Percentiles rank a stretch among this genome's conserved stretches.
These are phyloP conservation scores for Phytopythium helicoides DNA, from an alignment of 352 stramenopile genomes.

Conservation along the genomic window DNA sequence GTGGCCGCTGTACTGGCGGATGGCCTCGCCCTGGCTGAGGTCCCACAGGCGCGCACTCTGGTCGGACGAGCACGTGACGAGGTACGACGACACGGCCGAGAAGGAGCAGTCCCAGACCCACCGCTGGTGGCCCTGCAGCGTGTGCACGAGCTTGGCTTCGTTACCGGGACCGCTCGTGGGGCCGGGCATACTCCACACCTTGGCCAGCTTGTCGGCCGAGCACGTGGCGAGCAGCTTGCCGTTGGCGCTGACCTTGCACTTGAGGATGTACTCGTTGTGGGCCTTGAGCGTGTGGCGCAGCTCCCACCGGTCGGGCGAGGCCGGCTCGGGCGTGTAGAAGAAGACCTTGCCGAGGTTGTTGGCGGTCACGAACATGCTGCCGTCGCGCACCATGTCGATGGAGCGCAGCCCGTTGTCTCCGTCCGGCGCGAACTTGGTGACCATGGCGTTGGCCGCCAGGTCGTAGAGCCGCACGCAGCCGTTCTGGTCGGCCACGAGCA, in stretches of 20 bases:
- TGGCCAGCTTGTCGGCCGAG: slow-evolving; percentile 91
- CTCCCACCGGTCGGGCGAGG: slow-evolving; percentile 60
- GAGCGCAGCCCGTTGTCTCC: slow-evolving; percentile 80
- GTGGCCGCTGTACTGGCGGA: slow-evolving; percentile 88
- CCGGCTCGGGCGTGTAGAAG: slow-evolving; percentile 75
- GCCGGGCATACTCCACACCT: slow-evolving; percentile 79
- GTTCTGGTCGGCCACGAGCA: slow-evolving; percentile 91
- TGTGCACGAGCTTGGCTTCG: slow-evolving; percentile 64
- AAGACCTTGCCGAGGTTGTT: slow-evolving; percentile 96
- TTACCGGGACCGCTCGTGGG: slow-evolving; percentile 18
- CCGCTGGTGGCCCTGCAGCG: slow-evolving; percentile 87
- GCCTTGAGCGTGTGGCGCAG: slow-evolving; percentile 71
- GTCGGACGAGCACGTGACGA: slow-evolving; percentile 97
- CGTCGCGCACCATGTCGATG: slow-evolving; percentile 93
- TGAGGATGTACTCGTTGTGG: slow-evolving; percentile 92
- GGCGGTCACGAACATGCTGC: slow-evolving; percentile 87
- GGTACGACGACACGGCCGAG: slow-evolving; percentile 96
- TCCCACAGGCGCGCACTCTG: slow-evolving; percentile 97
- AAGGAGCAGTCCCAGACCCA: slow-evolving; percentile 99
- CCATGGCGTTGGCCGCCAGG: slow-evolving; percentile 75
- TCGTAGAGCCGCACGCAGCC: slow-evolving; percentile 93
- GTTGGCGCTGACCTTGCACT: slow-evolving; percentile 88
- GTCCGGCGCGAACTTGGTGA: slow-evolving; percentile 60
- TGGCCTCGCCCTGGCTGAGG: slow-evolving; percentile 85
- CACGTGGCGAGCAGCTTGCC: slow-evolving; percentile 90